Evolutionary conservation across 805 yeast genomes (phyloP), one percentile per base, ranked within the genome.

Genomic region (Tetrapisispora nanseiensis): DNA sequence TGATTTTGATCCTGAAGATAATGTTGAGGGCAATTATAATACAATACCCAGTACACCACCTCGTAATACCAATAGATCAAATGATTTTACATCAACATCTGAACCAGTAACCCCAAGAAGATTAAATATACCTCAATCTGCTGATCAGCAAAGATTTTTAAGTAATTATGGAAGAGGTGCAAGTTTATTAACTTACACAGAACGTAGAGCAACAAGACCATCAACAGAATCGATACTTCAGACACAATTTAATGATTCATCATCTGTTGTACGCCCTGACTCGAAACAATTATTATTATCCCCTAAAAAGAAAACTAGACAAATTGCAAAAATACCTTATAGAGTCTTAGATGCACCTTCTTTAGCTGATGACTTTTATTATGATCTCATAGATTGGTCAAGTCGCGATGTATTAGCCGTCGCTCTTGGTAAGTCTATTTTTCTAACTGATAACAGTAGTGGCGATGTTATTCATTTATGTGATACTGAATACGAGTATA

Each of bases 301-400:
- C 2, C 97, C 97, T 0, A 80, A 82, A 44, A 86, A 81, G 62
- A 82, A 78, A 54, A 76, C 82, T 1, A 67, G 98, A 35, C 73
- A 75, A 24, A 84, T 92, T 18, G 71, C 92, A 3, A 85, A 83
- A 55, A 85, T 87, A 1, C 97, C 98, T 0, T 87, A 82, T 56
- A 72, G 95, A 43, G 97, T 90, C 5, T 71, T 90, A 34, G 98
- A 90, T 65, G 98, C 98, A 0, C 98, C 97, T 0, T 95, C 86
- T 37, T 68, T 92, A 19, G 86, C 86, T 6, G 97, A 92, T 59
- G 97, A 90, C 59, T 90, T 89, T 57, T 90, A 90, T 59, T 71
- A 87, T 39, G 92, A 92, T 54, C 69, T 92, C 43, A 83, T 92
- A 1, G 97, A 92, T 59, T 90, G 98, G 98, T 95, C 97, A 0